Conservation (phyloP, 2,329 filamentous ascomycete genomes). For the Phyllosticta ampelicida region DNA sequence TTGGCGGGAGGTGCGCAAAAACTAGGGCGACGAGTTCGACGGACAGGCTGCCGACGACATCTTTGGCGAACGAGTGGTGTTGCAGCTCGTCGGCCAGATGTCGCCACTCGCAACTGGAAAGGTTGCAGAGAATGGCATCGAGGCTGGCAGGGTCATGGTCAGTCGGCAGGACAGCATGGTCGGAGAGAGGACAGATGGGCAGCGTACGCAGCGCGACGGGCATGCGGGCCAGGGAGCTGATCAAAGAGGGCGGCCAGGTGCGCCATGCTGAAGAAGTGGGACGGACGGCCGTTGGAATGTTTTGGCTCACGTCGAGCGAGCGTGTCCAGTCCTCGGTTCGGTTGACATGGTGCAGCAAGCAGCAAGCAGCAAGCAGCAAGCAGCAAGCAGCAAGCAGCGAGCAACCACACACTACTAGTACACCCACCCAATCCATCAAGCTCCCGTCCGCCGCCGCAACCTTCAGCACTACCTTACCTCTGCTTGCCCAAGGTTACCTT, state of each 20-base stretch:
- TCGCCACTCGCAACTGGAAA: constrained; percentile 24
- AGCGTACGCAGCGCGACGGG: constrained; percentile 7
- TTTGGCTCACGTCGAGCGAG: not conserved
- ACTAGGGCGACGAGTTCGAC: constrained; percentile 27
- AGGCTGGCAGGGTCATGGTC: constrained; percentile 15
- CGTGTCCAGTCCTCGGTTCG: not conserved
- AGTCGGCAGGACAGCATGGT: not conserved
- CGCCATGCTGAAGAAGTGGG: constrained; percentile 4
- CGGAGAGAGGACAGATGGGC: not conserved
- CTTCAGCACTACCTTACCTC: not conserved
- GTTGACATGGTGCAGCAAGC: not conserved
- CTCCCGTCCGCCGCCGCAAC: constrained; percentile 3
- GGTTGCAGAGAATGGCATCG: constrained; percentile 15
- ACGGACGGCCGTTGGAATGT: not conserved
- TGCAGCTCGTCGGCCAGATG: constrained; percentile 14
- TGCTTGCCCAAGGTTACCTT: not conserved
- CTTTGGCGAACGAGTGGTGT: constrained; percentile 19
- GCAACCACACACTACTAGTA: too few relatives aligned
- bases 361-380: not conserved
- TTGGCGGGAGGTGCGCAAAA: constrained; percentile 24
- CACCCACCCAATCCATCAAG: not conserved
- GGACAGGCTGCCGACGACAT: constrained; percentile 27
- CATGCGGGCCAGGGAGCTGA: constrained; percentile 5
- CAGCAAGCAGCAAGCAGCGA: not conserved
- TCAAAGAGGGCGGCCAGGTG: constrained; percentile 6